Conservation (phyloP, 2,329 filamentous ascomycete genomes). For the Ophiostoma sp. region DNA sequence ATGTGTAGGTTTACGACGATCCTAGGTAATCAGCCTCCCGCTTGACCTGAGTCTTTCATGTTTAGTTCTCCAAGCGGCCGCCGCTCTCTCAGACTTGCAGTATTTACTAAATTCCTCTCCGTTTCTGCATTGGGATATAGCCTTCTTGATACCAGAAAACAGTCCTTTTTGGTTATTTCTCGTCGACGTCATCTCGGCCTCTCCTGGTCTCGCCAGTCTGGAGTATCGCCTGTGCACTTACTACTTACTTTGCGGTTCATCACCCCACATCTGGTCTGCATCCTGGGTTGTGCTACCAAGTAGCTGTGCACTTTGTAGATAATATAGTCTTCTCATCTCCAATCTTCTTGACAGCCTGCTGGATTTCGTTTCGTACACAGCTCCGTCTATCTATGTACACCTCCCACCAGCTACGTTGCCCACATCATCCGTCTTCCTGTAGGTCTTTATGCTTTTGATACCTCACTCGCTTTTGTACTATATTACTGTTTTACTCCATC, state of each 20-base stretch:
- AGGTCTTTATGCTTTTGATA: background rate
- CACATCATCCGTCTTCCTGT: background rate
- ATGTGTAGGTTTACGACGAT: background rate
- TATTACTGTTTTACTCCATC: background rate
- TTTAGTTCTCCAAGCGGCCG: background rate
- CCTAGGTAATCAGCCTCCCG: conserved; percentile 4
- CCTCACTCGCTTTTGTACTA: background rate
- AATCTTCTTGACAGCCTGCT: background rate
- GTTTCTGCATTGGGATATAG: background rate
- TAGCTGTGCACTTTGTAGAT: background rate
- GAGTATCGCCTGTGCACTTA: background rate
- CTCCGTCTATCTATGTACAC: background rate
- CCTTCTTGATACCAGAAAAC: background rate
- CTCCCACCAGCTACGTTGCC: background rate
- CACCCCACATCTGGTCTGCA: background rate
- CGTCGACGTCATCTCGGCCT: background rate
- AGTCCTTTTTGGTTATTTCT: background rate
- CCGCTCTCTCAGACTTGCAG: background rate
- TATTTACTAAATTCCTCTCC: background rate
- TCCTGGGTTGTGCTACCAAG: background rate
- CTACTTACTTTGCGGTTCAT: background rate
- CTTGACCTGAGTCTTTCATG: background rate
- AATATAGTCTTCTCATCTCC: too few species aligned
- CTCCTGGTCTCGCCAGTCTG: background rate
- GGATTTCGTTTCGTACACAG: background rate